Evolutionary conservation across 148 eudicot species (phyloP).

Genomic region (Chenopodium album): DNA sequence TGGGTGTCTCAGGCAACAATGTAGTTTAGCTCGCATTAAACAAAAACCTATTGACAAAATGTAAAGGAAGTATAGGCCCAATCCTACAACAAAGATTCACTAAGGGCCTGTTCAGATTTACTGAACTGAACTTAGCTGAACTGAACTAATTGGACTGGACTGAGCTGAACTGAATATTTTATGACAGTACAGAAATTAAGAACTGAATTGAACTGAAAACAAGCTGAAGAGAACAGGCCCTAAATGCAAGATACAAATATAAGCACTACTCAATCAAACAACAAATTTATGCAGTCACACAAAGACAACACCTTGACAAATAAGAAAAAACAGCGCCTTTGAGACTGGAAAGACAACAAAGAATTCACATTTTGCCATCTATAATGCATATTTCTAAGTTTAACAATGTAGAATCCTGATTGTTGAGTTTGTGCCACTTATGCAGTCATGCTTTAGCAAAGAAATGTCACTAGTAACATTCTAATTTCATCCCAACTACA

Average conservation of each 20-base stretch:
- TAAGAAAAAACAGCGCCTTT: not conserved
- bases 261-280: not conserved
- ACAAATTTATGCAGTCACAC: not conserved
- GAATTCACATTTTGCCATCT: not conserved
- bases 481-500: not conserved
- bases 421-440: too few relatives aligned
- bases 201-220: too few relatives aligned
- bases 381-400: not conserved
- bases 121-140: too few relatives aligned
- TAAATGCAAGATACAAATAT: not conserved
- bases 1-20: not conserved
- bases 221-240: too few relatives aligned
- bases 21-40: too few relatives aligned
- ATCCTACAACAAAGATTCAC: not conserved
- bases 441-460: too few relatives aligned
- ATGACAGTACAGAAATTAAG: too few relatives aligned
- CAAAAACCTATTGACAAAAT: too few relatives aligned
- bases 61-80: not conserved
- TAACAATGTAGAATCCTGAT: not conserved
- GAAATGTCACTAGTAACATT: not conserved
- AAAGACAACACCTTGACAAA: not conserved
- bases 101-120: too few relatives aligned
- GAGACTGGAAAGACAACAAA: not conserved
- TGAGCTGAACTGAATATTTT: too few relatives aligned
- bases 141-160: too few relatives aligned